These are phyloP conservation scores for Phytophthora fragariae DNA, from an alignment of 352 stramenopile species.

Conservation along the genomic window DNA sequence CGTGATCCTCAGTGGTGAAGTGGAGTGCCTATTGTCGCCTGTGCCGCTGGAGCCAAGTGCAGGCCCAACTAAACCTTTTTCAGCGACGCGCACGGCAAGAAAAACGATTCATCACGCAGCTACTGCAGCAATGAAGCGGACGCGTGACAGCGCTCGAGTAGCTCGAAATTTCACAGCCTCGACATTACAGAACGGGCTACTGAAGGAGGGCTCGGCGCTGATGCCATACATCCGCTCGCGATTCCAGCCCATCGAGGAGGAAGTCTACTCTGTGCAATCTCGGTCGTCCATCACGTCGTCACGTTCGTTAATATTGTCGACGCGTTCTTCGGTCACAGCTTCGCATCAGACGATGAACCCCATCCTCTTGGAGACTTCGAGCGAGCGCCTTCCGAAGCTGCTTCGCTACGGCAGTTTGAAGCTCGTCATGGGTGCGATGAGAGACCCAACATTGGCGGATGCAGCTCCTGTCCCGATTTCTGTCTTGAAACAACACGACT, in stretches of 20 bases:
- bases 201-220: conserved; percentile 8
- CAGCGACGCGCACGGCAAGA: conserved; percentile 12
- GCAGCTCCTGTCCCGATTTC: conserved; percentile 47
- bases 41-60: conserved; percentile 14
- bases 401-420: conserved; percentile 35
- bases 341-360: conserved; percentile 12
- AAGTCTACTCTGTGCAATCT: conserved; percentile 5
- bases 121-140: conserved; percentile 29
- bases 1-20: conserved; percentile 65
- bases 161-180: conserved; percentile 24
- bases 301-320: conserved; percentile 10
- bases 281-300: conserved; percentile 5
- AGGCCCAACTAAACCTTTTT: conserved; percentile 9
- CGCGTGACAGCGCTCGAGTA: conserved; percentile 27
- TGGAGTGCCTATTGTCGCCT: conserved; percentile 58
- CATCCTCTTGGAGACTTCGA: conserved; percentile 9
- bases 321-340: conserved; percentile 10
- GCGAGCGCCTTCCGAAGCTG: conserved; percentile 19
- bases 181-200: conserved; percentile 16
- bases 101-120: conserved; percentile 32
- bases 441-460: conserved; percentile 18
- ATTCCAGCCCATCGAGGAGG: conserved; percentile 17
- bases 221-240: conserved; percentile 2
- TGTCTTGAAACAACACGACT: conserved; percentile 60
- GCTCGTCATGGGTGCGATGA: conserved; percentile 14